Evolutionary conservation across 2,329 filamentous ascomycete genomes (phyloP), one percentile per base, ranked within the genome.

Genomic region (Lachnellula occidentalis): DNA sequence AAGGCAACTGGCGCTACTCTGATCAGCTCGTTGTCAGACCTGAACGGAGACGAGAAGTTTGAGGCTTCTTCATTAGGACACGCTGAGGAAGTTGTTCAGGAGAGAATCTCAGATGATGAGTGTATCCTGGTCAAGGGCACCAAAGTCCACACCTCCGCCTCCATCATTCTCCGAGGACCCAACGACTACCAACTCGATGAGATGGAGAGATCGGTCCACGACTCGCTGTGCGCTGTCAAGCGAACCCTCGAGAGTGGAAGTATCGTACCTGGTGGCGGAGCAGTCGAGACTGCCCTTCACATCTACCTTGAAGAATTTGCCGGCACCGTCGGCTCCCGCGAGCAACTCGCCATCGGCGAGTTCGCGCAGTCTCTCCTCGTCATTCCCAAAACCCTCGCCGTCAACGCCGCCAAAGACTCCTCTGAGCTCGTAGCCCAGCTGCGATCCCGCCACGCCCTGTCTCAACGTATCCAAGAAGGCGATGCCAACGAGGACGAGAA

Each of bases 231-330:
- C 63, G 94, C 94, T 46, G 92, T 99, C 61, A 99, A 99, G 85
- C 85, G 94, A 65, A 96, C 94, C 3, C 80, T 99, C 7, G 94
- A 99, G 77, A 96, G 90, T 69, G 94, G 94, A 67, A 92, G 89
- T 74, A 95, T 99, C 62, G 94, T 99, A 39, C 94, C 94, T 15
- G 94, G 94, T 62, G 94, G 94, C 62, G 94, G 92, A 69, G 94
- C 94, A 43, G 92, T 96, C 21, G 94, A 99, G 78, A 97, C 94
- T n/a, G 94, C 94, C 48, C 82, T 99, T 62, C 94, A 97, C 77
- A 99, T 99, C 71, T 99, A 97, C 76, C 83, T 99, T 34, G 94
- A 99, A 77, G 94, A 99, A 74, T 99, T 95, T 73, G 94, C 94
- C 51, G 92, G 94, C 66, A 97, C 94, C 37, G 92, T 99, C 59